A percentile compares a stretch with the other conserved stretches of the same genome.
phyloP scores from a whole-genome alignment of 2,329 filamentous ascomycete species.

The Xenosphaeropsis pyriputrescens region DNA sequence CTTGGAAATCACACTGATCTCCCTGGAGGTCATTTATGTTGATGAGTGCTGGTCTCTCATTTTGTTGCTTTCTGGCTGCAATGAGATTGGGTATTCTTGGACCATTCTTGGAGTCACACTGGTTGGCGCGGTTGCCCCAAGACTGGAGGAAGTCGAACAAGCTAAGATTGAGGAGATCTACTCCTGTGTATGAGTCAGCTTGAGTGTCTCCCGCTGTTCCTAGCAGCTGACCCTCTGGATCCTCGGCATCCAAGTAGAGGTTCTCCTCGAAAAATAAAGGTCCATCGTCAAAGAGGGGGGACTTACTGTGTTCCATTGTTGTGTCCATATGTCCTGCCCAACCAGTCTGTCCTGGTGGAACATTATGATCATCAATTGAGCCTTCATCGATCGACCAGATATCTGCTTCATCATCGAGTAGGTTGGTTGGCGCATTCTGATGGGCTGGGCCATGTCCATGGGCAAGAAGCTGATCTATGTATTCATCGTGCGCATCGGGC shows the following conservation, averaged over 20 bases:
- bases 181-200: conserved; percentile 16
- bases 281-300: no score
- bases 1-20: conserved; percentile 41
- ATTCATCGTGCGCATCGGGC: conserved; percentile 1
- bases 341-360: neutral
- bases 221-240: neutral
- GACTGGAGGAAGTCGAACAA: conserved; percentile 32
- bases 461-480: no score
- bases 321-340: neutral
- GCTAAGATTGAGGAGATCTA: conserved; percentile 28
- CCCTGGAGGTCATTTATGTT: conserved; percentile 34
- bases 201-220: conserved; percentile 2
- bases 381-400: neutral
- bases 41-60: conserved; percentile 11
- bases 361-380: no score
- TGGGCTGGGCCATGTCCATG: no score
- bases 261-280: no score
- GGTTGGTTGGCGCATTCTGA: neutral
- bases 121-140: conserved; percentile 21
- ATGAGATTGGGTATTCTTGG: conserved; percentile 7
- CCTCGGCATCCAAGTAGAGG: neutral
- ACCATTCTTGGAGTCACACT: conserved; percentile 4
- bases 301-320: neutral
- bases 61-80: conserved; percentile 7
- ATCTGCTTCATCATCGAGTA: neutral